A percentile compares a stretch with the other conserved stretches of the same genome.
Conservation (phyloP, 1,284 basidiomycete genomes). For the Peniophora sp. region DNA sequence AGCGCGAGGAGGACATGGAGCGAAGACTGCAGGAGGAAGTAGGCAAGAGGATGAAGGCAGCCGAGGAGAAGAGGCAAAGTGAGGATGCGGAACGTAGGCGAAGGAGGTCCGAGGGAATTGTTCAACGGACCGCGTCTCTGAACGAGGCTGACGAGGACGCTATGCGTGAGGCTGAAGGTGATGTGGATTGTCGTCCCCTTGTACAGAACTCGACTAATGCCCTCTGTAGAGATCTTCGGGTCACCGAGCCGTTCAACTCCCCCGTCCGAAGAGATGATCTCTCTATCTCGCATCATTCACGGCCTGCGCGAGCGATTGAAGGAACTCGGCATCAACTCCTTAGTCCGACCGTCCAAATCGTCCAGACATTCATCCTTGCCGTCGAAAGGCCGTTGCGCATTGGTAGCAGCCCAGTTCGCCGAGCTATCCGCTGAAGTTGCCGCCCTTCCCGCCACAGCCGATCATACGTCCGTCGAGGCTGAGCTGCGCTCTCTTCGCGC, state of each 20-base stretch:
- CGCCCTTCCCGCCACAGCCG: conserved; percentile 34
- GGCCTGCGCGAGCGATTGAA: conserved; percentile 49
- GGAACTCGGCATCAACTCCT: conserved; percentile 51
- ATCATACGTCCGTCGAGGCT: conserved; percentile 33
- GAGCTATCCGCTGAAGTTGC: conserved; percentile 36
- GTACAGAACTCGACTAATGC: too few relatives aligned
- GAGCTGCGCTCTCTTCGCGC: conserved; percentile 53
- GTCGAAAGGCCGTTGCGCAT: conserved; percentile 32
- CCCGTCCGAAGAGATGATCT: conserved; percentile 15
- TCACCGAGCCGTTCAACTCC: conserved; percentile 22
- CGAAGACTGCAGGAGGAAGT: conserved; percentile 22
- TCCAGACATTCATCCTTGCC: conserved; percentile 40
- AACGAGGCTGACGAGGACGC: conserved; percentile 13
- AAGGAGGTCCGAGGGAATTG: too few relatives aligned
- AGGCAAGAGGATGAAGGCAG: conserved; percentile 7
- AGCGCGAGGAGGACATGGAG: conserved; percentile 15
- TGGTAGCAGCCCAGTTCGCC: conserved; percentile 39
- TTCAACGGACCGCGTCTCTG: too few relatives aligned
- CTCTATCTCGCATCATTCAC: conserved; percentile 21
- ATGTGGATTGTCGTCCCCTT: too few relatives aligned
- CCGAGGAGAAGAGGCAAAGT: conserved; percentile 32
- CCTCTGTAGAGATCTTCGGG: conserved; percentile 48
- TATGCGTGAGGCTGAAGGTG: conserved; percentile 4
- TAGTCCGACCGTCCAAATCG: conserved; percentile 37
- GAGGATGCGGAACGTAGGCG: conserved; percentile 21